Conservation (phyloP, 495 filamentous ascomycete genomes). For the Tuber indicum region DNA sequence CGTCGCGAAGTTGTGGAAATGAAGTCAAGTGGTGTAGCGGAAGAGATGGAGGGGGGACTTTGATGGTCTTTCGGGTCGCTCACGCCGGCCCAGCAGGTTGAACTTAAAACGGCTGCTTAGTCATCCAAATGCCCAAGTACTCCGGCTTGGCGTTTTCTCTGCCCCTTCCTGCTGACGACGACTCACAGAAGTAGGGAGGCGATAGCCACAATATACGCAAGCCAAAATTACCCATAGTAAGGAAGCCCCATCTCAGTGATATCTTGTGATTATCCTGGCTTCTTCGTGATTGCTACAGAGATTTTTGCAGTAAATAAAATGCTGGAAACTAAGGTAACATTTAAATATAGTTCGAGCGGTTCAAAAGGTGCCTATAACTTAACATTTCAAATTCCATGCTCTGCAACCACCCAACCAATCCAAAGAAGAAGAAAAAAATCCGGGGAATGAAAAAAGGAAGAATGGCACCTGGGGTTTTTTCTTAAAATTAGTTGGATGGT, state of each 20-base stretch:
- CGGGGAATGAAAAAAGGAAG: too few relatives aligned
- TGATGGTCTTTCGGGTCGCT: neutral
- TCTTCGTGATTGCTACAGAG: neutral
- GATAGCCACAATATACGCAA: neutral
- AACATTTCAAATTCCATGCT: too few relatives aligned
- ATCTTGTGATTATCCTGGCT: neutral
- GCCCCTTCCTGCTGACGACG: neutral
- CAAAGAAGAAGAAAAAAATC: too few relatives aligned
- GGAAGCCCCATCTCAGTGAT: neutral
- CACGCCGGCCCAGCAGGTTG: neutral
- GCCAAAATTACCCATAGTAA: neutral
- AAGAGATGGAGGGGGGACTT: neutral
- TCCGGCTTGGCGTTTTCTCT: neutral
- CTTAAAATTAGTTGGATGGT: too few relatives aligned
- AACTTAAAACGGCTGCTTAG: neutral
- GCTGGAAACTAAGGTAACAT: neutral
- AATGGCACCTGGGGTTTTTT: too few relatives aligned
- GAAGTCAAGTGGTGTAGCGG: neutral
- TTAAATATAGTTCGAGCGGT: neutral
- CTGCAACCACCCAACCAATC: too few relatives aligned
- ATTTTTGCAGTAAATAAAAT: neutral
- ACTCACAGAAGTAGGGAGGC: neutral
- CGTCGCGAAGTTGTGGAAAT: neutral
- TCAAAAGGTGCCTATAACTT: too few relatives aligned
- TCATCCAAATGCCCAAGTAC: neutral